Conservation (phyloP, 208 protist species). For the Trypanosoma vivax region DNA sequence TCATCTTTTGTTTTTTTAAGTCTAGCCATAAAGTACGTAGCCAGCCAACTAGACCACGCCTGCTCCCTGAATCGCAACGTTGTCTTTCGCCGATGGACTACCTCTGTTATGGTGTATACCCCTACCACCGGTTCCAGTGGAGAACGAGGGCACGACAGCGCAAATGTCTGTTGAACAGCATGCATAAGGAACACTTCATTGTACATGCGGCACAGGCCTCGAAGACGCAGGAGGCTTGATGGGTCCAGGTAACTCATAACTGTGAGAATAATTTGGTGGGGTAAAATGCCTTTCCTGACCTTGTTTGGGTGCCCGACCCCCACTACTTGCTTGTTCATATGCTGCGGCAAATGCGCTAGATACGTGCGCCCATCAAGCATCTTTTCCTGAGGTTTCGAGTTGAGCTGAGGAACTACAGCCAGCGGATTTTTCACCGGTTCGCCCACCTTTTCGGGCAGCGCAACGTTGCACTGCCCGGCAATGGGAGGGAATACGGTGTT, state of each 20-base stretch:
- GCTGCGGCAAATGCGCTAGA: too few species aligned
- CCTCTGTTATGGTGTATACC: slow-evolving; percentile 1
- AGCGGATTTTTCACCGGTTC: too few species aligned
- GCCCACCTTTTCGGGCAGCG: too few species aligned
- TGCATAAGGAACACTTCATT: slow-evolving; percentile 14
- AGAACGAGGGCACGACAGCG: background rate
- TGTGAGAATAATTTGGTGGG: background rate
- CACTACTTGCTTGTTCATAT: too few species aligned
- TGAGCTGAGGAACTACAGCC: too few species aligned
- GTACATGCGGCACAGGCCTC: slow-evolving; percentile 8
- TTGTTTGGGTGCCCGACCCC: background rate
- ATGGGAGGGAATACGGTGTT: too few species aligned
- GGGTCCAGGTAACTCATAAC: slow-evolving; percentile 12
- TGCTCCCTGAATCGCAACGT: background rate
- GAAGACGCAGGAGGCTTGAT: background rate
- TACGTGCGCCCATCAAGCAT: too few species aligned
- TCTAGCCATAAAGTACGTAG: background rate
- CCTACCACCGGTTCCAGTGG: background rate
- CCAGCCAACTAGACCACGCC: slow-evolving; percentile 4
- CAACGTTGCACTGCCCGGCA: too few species aligned
- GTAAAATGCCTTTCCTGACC: background rate
- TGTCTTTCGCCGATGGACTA: slow-evolving; percentile 1
- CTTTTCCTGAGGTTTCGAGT: too few species aligned
- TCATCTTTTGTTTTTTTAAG: background rate
- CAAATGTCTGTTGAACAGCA: background rate